Conservation (phyloP, 2,329 filamentous ascomycete species). For the Penicillium freii region DNA sequence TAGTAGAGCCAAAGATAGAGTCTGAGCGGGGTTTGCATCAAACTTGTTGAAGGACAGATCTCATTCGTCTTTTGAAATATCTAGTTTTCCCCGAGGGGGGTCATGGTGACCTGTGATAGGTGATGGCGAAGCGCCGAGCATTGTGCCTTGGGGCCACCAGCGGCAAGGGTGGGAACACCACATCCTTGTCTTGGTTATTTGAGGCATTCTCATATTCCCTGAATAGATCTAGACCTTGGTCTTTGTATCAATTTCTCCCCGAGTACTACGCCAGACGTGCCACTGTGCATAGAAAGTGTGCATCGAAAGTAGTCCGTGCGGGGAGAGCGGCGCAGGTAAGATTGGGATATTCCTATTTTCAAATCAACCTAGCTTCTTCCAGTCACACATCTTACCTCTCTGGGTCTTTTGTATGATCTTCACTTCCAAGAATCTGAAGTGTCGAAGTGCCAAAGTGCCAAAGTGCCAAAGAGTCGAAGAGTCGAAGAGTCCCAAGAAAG, state of each 20-base stretch:
- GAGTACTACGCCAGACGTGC: neutral
- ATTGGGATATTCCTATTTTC: neutral
- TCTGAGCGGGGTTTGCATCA: neutral
- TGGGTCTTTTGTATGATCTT: neutral
- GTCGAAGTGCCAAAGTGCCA: too few relatives aligned
- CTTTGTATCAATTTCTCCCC: neutral
- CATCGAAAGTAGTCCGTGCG: neutral
- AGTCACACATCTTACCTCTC: neutral
- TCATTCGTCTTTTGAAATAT: slow-evolving; percentile 8
- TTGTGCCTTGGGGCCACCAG: slow-evolving; percentile 9
- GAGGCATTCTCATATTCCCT: slow-evolving; percentile 2
- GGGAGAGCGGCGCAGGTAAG: neutral
- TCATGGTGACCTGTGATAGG: slow-evolving; percentile 16
- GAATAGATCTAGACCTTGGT: neutral
- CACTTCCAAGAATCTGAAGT: neutral
- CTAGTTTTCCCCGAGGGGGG: neutral
- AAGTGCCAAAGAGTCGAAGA: neutral
- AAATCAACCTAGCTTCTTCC: neutral
- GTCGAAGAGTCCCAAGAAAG: neutral
- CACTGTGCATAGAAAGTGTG: neutral
- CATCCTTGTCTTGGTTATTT: neutral
- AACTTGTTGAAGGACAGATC: neutral
- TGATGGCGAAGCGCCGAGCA: slow-evolving; percentile 19
- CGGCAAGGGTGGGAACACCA: slow-evolving; percentile 7
- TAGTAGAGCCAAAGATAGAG: slow-evolving; percentile 13